Conservation (phyloP, 2,329 filamentous ascomycete species). For the Calycina herbarum region DNA sequence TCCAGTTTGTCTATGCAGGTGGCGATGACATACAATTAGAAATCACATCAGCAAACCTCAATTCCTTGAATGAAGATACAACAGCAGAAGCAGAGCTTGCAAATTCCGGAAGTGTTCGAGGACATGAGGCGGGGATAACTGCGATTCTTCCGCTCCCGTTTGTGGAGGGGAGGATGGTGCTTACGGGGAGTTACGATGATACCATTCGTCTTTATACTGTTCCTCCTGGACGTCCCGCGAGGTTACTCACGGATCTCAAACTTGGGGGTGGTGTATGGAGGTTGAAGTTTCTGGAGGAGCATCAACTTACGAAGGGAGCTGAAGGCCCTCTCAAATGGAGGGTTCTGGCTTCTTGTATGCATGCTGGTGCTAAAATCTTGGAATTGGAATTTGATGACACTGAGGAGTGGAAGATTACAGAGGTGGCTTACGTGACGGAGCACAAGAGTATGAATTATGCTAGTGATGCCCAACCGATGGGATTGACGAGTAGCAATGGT, state of each 20-base stretch:
- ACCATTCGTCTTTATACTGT: conserved; percentile 64
- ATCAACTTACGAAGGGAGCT: conserved; percentile 4
- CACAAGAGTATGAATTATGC: conserved; percentile 74
- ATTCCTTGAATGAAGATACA: background rate
- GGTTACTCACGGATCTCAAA: conserved; percentile 59
- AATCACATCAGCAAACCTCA: conserved; percentile 4
- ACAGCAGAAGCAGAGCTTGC: background rate
- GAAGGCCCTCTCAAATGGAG: conserved; percentile 39
- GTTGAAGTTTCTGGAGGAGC: conserved; percentile 58
- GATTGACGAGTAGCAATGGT: conserved; percentile 48
- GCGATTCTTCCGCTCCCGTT: conserved; percentile 71
- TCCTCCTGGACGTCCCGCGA: conserved; percentile 41
- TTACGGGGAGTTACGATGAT: conserved; percentile 94
- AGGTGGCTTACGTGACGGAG: conserved; percentile 74
- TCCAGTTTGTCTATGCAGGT: conserved; percentile 56
- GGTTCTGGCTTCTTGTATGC: conserved; percentile 91
- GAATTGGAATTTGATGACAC: conserved; percentile 38
- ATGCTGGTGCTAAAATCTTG: conserved; percentile 75
- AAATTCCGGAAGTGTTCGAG: conserved; percentile 40
- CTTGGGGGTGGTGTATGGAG: conserved; percentile 89
- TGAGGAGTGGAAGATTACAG: conserved; percentile 58
- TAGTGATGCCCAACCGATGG: conserved; percentile 2
- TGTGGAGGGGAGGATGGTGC: conserved; percentile 50
- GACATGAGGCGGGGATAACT: conserved; percentile 82
- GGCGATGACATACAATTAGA: conserved; percentile 61